Conservation (phyloP, 2,329 filamentous ascomycete species). For the Chaetomium sp. region DNA sequence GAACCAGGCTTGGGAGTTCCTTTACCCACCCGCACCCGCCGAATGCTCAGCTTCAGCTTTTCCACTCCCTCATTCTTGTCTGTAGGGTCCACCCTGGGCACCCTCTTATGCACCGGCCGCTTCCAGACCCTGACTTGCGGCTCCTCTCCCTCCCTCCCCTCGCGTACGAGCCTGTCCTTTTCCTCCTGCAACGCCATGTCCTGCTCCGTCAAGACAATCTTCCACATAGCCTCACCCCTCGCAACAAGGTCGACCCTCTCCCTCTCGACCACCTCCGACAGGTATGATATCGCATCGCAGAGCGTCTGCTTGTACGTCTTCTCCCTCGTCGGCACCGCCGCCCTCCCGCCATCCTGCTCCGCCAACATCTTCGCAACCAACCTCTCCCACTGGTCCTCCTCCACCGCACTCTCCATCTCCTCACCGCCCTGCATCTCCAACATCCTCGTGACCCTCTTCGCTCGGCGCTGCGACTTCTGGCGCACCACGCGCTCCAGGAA, state of each 20-base stretch:
- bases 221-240: constrained; percentile 45
- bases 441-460: constrained; percentile 44
- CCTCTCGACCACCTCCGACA: constrained; percentile 32
- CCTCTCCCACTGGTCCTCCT: constrained; percentile 55
- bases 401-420: constrained; percentile 34
- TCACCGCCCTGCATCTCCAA: constrained; percentile 48
- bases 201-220: constrained; percentile 47
- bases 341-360: constrained; percentile 37
- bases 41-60: not conserved
- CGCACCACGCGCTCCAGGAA: constrained; percentile 61
- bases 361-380: constrained; percentile 42
- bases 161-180: constrained; percentile 33
- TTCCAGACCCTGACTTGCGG: constrained; percentile 18
- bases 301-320: constrained; percentile 40
- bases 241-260: constrained; percentile 46
- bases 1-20: not conserved
- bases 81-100: not conserved
- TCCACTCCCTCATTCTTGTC: not conserved
- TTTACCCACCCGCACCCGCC: not conserved
- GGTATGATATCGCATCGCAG: not conserved
- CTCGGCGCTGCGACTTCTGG: constrained; percentile 51
- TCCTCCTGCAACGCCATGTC: constrained; percentile 39
- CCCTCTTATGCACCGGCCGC: not conserved
- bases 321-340: constrained; percentile 13
- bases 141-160: constrained; percentile 30